A percentile compares a stretch with the other conserved stretches of the same genome.
These are phyloP conservation scores for Miscanthus lutarioriparius DNA, from an alignment of 176 grass and related monocot species.

Conservation along the genomic window DNA sequence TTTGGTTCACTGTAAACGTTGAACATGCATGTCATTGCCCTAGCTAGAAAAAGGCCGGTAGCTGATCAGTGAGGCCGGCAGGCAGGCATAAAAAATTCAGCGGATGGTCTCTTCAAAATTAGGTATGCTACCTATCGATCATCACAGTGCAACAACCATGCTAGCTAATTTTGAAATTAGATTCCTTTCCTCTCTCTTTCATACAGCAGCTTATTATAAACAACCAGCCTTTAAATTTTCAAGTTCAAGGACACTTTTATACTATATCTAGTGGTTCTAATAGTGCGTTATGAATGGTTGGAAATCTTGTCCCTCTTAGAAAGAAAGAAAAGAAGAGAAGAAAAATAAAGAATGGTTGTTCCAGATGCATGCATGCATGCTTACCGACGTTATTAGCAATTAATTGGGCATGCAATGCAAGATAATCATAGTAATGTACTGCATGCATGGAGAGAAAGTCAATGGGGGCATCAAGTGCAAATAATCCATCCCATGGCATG, in stretches of 20 bases:
- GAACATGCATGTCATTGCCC: not conserved
- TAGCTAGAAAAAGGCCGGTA: not conserved
- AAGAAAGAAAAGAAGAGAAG: not conserved
- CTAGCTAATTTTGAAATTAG: not conserved
- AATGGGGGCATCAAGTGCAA: slow-evolving; percentile 35
- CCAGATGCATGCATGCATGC: not conserved
- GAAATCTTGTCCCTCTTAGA: not conserved
- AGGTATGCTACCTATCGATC: not conserved
- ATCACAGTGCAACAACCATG: slow-evolving; percentile 12
- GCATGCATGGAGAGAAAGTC: slow-evolving; percentile 8
- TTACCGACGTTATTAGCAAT: not conserved
- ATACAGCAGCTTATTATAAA: not conserved
- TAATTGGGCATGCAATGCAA: not conserved
- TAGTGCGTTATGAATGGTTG: slow-evolving; percentile 3
- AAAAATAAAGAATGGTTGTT: not conserved
- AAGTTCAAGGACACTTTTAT: not conserved
- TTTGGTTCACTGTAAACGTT: not conserved
- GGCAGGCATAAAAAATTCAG: not conserved
- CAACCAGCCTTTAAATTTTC: not conserved
- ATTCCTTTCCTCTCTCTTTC: not conserved
- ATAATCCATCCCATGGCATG: not conserved
- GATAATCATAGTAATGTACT: not conserved
- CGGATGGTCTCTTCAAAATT: not conserved
- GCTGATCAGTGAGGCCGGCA: not conserved
- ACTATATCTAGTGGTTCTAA: not conserved